Evolutionary conservation across 257 asterid genomes (phyloP), one percentile per base, ranked within the genome.

Genomic region (Solanum chmielewskii): DNA sequence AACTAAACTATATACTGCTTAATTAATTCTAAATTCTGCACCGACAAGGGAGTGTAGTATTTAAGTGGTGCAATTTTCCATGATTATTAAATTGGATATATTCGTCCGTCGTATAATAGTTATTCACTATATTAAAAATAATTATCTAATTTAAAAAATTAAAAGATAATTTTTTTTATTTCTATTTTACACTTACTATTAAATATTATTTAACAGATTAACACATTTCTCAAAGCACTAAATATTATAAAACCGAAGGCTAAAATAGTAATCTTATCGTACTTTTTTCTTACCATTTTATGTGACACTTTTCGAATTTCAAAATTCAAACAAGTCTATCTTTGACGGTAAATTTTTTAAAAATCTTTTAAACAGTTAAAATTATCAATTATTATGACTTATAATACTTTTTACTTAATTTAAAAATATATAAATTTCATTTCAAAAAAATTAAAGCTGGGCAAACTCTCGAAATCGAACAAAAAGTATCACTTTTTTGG

Each of bases 361-460:
- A 52, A 9, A 52, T 52, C 4, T 52, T 52, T 52, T 52, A 2
- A 6, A 52, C 62, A 52, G 1, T 52, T 16, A 16, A 52, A 52
- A 52, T 52, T 52, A 16, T 52, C 0, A 52, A 52, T 52, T 52
- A 16, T 52, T 52, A 23, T 52, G n/a, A 52, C n/a, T 6, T 52
- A 52, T 16, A 16, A 4, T 52, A 16, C 16, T 49, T 49, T 49
- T 49, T 49, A 15, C 23, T 1, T 52, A 52, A 0, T 52, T 52
- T 52, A 52, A 2, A 0, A 52, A 16, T 52, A 52, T 18, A 52
- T 52, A 16, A 6, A 52, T 52, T 52, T 52, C 1, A 52, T 52
- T 16, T 52, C 0, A 0, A 16, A 52, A 52, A 52, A 52, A 5
- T 2, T 52, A 3, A 52, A 52, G 7, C 7, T 52, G 62, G 1